Conservation (phyloP, 768 basidiomycete species). For the Phylloporus rhodoxanthus region DNA sequence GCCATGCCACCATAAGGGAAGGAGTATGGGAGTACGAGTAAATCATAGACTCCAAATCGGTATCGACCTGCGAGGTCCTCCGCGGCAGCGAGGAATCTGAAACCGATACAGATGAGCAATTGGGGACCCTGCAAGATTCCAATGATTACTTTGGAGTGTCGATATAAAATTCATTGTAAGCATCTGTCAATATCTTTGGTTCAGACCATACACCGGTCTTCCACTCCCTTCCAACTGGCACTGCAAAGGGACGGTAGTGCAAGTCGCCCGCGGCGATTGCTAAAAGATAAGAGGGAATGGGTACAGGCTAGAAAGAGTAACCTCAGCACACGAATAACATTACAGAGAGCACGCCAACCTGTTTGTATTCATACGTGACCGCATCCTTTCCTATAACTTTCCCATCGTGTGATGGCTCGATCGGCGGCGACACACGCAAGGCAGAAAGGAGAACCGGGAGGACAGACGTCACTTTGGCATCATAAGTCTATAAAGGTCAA, state of each 20-base stretch:
- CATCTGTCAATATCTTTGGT: constrained; percentile 69
- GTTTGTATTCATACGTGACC: constrained; percentile 71
- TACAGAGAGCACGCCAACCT: constrained; percentile 41
- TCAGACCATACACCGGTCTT: constrained; percentile 87
- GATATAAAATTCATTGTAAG: constrained; percentile 83
- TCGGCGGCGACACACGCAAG: constrained; percentile 69
- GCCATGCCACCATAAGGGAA: constrained; percentile 95
- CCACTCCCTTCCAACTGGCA: constrained; percentile 63
- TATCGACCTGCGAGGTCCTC: constrained; percentile 75
- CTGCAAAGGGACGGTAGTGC: constrained; percentile 60
- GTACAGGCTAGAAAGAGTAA: constrained; percentile 50
- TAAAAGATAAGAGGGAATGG: constrained; percentile 88
- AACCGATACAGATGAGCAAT: background rate
- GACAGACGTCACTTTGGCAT: constrained; percentile 66
- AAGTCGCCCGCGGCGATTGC: constrained; percentile 87
- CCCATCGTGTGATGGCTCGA: constrained; percentile 66
- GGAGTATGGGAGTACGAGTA: constrained; percentile 82
- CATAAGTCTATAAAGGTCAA: constrained; percentile 58
- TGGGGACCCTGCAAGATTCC: too few species aligned
- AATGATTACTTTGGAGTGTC: constrained; percentile 64
- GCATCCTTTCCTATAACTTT: constrained; percentile 67
- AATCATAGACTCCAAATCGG: constrained; percentile 81
- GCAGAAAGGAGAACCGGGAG: constrained; percentile 87
- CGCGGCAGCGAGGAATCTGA: constrained; percentile 64
- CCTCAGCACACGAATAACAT: background rate